Evolutionary conservation across 768 basidiomycete genomes (phyloP).

Genomic region (Suillus paluster): DNA sequence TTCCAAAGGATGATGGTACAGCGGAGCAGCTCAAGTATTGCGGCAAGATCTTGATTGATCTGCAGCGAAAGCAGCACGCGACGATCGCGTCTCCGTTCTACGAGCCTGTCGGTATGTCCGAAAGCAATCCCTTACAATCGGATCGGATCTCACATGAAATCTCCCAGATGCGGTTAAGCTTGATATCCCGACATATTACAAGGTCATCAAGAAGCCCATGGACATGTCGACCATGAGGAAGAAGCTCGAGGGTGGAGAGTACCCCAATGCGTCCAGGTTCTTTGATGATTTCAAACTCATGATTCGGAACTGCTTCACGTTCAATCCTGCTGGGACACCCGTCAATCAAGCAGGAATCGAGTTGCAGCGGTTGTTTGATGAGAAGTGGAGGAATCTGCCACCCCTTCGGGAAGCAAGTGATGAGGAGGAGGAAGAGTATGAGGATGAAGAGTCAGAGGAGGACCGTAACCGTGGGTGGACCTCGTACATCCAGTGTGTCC

Average conservation of each 20-base stretch:
- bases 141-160: no score
- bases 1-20: constrained; percentile 64
- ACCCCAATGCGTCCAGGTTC: constrained; percentile 79
- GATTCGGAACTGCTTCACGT: constrained; percentile 91
- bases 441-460: constrained; percentile 67
- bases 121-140: background rate
- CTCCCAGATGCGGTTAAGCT: constrained; percentile 73
- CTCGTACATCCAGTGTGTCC: constrained; percentile 9
- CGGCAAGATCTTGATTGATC: constrained; percentile 69
- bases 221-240: constrained; percentile 87
- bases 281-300: constrained; percentile 92
- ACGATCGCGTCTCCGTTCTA: constrained; percentile 82
- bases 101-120: constrained; percentile 87
- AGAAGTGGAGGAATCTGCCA: constrained; percentile 87
- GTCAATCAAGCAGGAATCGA: constrained; percentile 88
- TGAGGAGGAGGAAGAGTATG: constrained; percentile 68
- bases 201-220: constrained; percentile 94
- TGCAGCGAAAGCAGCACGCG: constrained; percentile 81
- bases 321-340: constrained; percentile 87
- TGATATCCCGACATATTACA: constrained; percentile 83
- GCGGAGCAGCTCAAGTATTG: constrained; percentile 88
- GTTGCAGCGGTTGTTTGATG: constrained; percentile 86
- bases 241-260: constrained; percentile 81
- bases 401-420: constrained; percentile 56
- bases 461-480: constrained; percentile 59